A percentile compares a stretch with the other conserved stretches of the same genome.
These are phyloP conservation scores for Aureobasidium sp. DNA, from an alignment of 2,329 filamentous ascomycete species.

Conservation along the genomic window DNA sequence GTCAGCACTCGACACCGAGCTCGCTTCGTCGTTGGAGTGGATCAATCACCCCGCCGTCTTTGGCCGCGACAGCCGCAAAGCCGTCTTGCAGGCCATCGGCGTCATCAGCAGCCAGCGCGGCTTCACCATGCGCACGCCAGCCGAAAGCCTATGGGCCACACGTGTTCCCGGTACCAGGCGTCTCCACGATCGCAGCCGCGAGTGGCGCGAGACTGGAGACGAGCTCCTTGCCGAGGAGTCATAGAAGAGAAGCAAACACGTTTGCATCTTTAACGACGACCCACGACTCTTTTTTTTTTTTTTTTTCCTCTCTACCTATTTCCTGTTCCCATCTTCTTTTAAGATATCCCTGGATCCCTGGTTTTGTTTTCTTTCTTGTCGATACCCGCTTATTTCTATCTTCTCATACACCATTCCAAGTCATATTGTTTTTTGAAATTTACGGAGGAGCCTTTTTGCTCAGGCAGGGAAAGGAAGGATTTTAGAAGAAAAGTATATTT, in stretches of 20 bases:
- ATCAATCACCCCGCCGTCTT: slow-evolving; percentile 96
- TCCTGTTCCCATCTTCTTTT: neutral
- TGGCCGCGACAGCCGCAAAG: slow-evolving; percentile 85
- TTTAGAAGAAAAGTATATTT: too few species aligned
- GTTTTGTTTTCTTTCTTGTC: neutral
- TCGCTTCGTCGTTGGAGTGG: slow-evolving; percentile 89
- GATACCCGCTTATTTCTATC: slow-evolving; percentile 6
- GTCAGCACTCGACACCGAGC: slow-evolving; percentile 77
- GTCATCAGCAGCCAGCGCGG: slow-evolving; percentile 91
- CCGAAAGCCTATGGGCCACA: slow-evolving; percentile 81
- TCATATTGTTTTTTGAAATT: too few species aligned
- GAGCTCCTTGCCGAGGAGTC: slow-evolving; percentile 36
- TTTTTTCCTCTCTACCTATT: too few species aligned
- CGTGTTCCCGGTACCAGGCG: slow-evolving; percentile 73
- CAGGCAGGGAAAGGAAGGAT: too few species aligned
- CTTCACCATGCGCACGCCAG: slow-evolving; percentile 84
- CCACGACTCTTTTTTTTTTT: neutral
- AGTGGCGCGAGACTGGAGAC: slow-evolving; percentile 82
- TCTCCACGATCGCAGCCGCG: slow-evolving; percentile 72
- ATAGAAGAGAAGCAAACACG: neutral
- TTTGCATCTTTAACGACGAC: slow-evolving; percentile 4
- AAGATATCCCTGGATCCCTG: neutral
- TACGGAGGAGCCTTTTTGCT: too few species aligned
- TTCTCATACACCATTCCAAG: too few species aligned
- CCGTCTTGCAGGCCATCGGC: slow-evolving; percentile 89